Base-by-base conservation (phyloP, 1,284 basidiomycete species). In the Omphalotus olearius region DNA sequence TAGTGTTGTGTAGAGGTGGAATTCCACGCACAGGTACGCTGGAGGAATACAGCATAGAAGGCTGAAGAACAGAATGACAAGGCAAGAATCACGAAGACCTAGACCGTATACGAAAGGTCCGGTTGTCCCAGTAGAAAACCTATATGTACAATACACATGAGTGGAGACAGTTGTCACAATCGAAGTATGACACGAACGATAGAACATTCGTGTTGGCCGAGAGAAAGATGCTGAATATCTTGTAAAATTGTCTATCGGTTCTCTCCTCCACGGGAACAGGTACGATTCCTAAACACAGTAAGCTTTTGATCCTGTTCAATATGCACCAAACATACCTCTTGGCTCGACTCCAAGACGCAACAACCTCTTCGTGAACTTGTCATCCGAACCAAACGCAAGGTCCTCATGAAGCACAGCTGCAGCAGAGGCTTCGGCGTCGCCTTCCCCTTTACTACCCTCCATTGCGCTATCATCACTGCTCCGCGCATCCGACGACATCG, bases 51-150 rank as follows among this genome's bases (percentile, higher is more conserved):
- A 73, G 35, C 72, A 76, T 6, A 85, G 59, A 38, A 91, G 50
- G 60, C 88, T 89, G 74, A 90, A 88, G 68, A 91, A 90, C 45
- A 91, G 66, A 57, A 91, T 90, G 45, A 83, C 75, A 0, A 91
- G 71, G 58, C 80, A 87, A 6, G 86, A 77, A 62, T 91, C 85
- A 35, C 84, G 78, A 26, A 88, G 69, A 2, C 83, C 76, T 14
- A 91, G 72, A 4, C 78, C 80, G 55, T 80, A 91, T 0, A 79
- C 69, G 11, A 80, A 66, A 6, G 87, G 86, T 0, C 88, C 88
- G 0, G 90, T 68, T 0, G 85, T 82, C 5, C 88, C 89, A 1
- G 84, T 71, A 43, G 88, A 89, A 33, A 33, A 33, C 30, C 30
- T 33, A 4, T n/a, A n/a, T n/a, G n/a, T 33, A 33, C 13, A 9